These are phyloP conservation scores for Colletotrichum somersetense DNA, from an alignment of 2,329 filamentous ascomycete species.

Conservation along the genomic window DNA sequence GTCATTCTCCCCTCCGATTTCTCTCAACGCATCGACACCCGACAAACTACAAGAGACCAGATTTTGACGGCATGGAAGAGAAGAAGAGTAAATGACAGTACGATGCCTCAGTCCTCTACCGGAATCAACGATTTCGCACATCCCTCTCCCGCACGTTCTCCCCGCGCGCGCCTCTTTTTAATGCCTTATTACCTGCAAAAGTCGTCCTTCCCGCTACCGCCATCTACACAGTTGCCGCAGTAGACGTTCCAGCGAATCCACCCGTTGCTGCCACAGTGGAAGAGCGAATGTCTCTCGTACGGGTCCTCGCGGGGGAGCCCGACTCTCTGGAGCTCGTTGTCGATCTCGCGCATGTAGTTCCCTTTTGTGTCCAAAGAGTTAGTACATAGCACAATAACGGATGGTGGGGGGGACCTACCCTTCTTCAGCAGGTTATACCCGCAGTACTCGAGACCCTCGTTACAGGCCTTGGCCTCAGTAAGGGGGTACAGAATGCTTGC, in stretches of 20 bases:
- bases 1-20: not conserved
- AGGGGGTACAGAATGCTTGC: not conserved
- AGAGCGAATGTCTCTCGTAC: not conserved
- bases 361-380: not conserved
- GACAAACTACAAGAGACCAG: not conserved
- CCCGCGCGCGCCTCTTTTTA: not conserved
- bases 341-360: not conserved
- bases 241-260: constrained; percentile 1
- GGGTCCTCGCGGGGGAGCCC: not conserved
- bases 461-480: not conserved
- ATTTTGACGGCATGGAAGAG: not conserved
- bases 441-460: not conserved
- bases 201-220: not conserved
- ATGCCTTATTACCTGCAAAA: not conserved
- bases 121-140: not conserved
- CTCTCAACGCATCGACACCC: not conserved
- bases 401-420: not conserved
- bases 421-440: not conserved
- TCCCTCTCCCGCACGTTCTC: not conserved
- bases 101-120: not conserved
- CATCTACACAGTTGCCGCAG: not conserved
- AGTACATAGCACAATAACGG: not conserved
- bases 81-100: not conserved
- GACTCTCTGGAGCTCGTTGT: not conserved
- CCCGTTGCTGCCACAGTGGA: not conserved